Conservation (phyloP, 164 flowering plant genomes). For the Vitis vinifera region DNA sequence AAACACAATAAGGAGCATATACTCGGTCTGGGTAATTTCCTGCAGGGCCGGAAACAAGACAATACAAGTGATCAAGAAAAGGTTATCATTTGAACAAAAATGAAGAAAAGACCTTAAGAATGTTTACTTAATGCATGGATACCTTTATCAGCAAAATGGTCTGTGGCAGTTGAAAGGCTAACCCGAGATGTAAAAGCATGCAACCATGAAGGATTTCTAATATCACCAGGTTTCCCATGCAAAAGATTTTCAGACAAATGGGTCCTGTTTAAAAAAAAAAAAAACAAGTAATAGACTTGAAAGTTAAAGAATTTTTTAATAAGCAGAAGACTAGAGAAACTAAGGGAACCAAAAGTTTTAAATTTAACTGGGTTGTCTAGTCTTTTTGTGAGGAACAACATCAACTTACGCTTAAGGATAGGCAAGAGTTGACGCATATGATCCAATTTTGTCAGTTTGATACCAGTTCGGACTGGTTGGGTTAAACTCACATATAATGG, state of each 20-base stretch:
- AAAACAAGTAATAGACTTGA: too few relatives aligned
- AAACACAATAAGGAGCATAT: slow-evolving; percentile 56
- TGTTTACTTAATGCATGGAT: not conserved
- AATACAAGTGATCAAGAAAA: not conserved
- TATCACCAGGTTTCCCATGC: slow-evolving; percentile 14
- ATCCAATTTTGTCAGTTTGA: too few relatives aligned
- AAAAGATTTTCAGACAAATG: slow-evolving; percentile 13
- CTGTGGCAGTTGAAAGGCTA: slow-evolving; percentile 30
- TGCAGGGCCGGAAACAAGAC: slow-evolving; percentile 12
- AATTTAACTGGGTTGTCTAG: too few relatives aligned
- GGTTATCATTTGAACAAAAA: not conserved
- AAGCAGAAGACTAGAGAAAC: too few relatives aligned
- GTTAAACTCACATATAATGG: too few relatives aligned
- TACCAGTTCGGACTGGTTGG: too few relatives aligned
- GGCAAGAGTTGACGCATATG: too few relatives aligned
- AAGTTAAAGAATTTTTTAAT: too few relatives aligned
- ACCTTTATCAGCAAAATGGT: slow-evolving; percentile 26
- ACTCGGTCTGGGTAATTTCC: slow-evolving; percentile 24
- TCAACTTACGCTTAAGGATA: too few relatives aligned
- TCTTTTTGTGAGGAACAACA: too few relatives aligned
- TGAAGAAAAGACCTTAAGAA: not conserved
- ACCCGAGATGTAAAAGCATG: slow-evolving; percentile 20
- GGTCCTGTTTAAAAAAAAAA: slow-evolving; percentile 19
- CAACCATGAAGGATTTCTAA: slow-evolving; percentile 15
- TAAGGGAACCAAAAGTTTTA: too few relatives aligned